Evolutionary conservation across 177 flowering plant species (phyloP), one percentile per base, ranked within the genome.

Genomic region (Telopea speciosissima): DNA sequence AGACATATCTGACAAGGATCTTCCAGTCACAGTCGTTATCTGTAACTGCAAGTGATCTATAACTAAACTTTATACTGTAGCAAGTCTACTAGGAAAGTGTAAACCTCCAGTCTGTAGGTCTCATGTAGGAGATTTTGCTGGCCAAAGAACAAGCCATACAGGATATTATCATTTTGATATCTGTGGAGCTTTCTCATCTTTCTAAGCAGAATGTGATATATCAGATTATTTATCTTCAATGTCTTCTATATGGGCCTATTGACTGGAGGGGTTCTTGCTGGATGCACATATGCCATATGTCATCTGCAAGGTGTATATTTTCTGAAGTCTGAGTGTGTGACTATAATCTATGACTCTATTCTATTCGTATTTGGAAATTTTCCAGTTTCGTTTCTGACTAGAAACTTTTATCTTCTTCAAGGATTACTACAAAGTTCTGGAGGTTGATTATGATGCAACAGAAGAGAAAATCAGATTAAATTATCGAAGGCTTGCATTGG

Each of bases 341-440:
- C 23, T 58, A 19, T 24, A 58, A 7, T 58, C 61, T 58, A 19
- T 4, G 61, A 58, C 61, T 21, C n/a, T 19, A n/a, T n/a, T 36
- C 24, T 9, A 31, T 23, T 68, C 2, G 17, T 59, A 8, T 59
- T 6, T 19, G n/a, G 8, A 24, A 3, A 19, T 28, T n/a, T 70
- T 13, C 63, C 45, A 6, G 17, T 40, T 61, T 33, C 5, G 5
- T 49, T 49, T 49, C 17, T 49, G 54, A 49, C 54, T 49, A 16
- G 54, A 49, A 54, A 4, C 26, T 62, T 70, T 68, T 73, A 6
- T 58, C 58, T 78, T 24, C 72, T 24, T 67, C 58, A 65, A 91
- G 97, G 95, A 90, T 79, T 90, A 87, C 69, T 91, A 91, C 87
- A 88, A 90, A 75, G 79, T 92, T 26, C 73, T 92, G 79, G 95